Percentiles rank a stretch among this genome's conserved stretches.
Conservation (phyloP, 352 stramenopile genomes). For the Hyphochytrium catenoides region DNA sequence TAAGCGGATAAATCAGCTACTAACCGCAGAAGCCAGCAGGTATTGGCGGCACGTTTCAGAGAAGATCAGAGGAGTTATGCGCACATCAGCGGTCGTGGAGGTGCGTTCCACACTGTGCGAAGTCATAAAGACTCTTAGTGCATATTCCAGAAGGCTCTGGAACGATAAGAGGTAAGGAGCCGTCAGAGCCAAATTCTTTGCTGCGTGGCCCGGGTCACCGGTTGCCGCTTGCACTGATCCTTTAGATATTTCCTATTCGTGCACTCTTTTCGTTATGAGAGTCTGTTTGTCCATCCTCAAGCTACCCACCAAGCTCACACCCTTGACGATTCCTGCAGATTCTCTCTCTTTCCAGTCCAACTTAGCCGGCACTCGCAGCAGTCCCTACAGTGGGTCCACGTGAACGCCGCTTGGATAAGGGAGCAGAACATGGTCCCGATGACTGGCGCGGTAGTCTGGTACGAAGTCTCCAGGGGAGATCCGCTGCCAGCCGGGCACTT, state of each 20-base stretch:
- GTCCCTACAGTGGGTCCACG: slow-evolving; percentile 59
- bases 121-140: slow-evolving; percentile 18
- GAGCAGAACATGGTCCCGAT: slow-evolving; percentile 20
- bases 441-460: slow-evolving; percentile 10
- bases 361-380: slow-evolving; percentile 31
- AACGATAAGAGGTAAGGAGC: slow-evolving; percentile 49
- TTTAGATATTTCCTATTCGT: too few relatives aligned
- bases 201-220: too few relatives aligned
- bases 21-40: slow-evolving; percentile 44
- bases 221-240: too few relatives aligned
- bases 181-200: slow-evolving; percentile 42
- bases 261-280: too few relatives aligned
- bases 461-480: too few relatives aligned
- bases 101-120: slow-evolving; percentile 28
- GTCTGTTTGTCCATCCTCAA: slow-evolving; percentile 6
- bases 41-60: slow-evolving; percentile 64
- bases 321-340: too few relatives aligned
- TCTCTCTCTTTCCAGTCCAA: too few relatives aligned
- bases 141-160: slow-evolving; percentile 27
- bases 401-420: slow-evolving; percentile 60
- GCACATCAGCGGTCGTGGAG: slow-evolving; percentile 37
- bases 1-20: slow-evolving; percentile 49
- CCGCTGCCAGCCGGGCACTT: too few relatives aligned
- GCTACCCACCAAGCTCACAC: slow-evolving; percentile 30
- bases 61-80: too few relatives aligned